phyloP scores from a whole-genome alignment of 768 basidiomycete species.

The Coprinellus micaceus region DNA sequence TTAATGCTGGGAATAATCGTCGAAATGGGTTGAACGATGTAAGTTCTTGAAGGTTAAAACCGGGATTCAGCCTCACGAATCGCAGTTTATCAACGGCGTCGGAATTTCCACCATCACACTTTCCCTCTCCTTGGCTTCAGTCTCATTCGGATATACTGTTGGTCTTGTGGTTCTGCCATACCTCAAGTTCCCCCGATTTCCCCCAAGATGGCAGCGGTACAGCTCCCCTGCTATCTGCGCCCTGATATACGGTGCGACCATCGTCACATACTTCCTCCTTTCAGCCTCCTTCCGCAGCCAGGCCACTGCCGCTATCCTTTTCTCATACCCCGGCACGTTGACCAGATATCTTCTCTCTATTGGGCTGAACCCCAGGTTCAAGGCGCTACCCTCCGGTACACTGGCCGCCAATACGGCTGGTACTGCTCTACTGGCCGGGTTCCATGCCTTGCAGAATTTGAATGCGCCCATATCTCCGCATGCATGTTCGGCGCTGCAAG shows the following conservation, averaged over 20 bases:
- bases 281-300: conserved; percentile 66
- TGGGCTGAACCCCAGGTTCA: conserved; percentile 60
- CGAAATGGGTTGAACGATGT: conserved; percentile 73
- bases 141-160: conserved; percentile 70
- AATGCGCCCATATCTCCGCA: conserved; percentile 40
- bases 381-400: conserved; percentile 73
- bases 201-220: conserved; percentile 44
- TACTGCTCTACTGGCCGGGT: conserved; percentile 75
- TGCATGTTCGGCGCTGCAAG: conserved; percentile 74
- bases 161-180: conserved; percentile 39
- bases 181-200: conserved; percentile 33
- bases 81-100: conserved; percentile 83
- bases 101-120: conserved; percentile 79
- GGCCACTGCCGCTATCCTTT: conserved; percentile 83
- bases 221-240: conserved; percentile 52
- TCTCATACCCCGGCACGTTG: conserved; percentile 86
- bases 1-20: conserved; percentile 54
- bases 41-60: conserved; percentile 21
- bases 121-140: conserved; percentile 67
- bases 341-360: conserved; percentile 78
- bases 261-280: conserved; percentile 76
- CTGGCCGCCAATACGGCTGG: conserved; percentile 72
- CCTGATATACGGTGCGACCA: conserved; percentile 68
- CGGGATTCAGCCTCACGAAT: background rate
- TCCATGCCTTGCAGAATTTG: conserved; percentile 67